Conservation (phyloP, 1,284 basidiomycete genomes). For the Golubevia sp. region DNA sequence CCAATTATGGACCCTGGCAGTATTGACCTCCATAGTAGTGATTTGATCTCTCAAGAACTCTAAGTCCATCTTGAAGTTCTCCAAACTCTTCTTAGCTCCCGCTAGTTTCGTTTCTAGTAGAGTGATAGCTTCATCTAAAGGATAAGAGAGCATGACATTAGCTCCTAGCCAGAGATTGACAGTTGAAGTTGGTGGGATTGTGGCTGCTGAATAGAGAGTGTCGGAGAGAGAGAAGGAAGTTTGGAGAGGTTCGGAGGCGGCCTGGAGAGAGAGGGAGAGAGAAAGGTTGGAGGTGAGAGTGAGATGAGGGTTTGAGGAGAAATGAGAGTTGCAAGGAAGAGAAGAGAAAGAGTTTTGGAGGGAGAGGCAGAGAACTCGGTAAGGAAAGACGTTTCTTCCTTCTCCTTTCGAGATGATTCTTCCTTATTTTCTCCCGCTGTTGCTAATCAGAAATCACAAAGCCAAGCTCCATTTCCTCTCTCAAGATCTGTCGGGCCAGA, state of each 20-base stretch:
- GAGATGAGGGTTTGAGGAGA: background rate
- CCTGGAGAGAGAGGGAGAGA: conserved; percentile 19
- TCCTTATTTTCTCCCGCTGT: no score
- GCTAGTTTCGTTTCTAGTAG: conserved; percentile 80
- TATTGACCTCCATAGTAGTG: conserved; percentile 98
- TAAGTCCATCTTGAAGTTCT: conserved; percentile 80
- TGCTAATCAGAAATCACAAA: no score
- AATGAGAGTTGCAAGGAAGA: conserved; percentile 3
- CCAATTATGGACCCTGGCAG: conserved; percentile 94
- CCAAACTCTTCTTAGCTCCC: conserved; percentile 73
- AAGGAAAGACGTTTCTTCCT: no score
- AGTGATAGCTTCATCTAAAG: conserved; percentile 76
- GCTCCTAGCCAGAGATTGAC: conserved; percentile 97
- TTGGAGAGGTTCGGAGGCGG: conserved; percentile 69
- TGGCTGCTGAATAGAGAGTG: conserved; percentile 89
- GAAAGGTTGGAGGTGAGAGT: background rate
- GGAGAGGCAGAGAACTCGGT: conserved; percentile 49
- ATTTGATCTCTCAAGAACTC: conserved; percentile 93
- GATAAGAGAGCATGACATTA: conserved; percentile 94
- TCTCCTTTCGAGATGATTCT: no score
- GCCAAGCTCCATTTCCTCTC: no score
- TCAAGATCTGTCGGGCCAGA: no score
- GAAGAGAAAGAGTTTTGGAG: conserved; percentile 7
- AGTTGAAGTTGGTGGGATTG: conserved; percentile 81
- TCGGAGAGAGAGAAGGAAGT: conserved; percentile 96